Evolutionary conservation across 768 basidiomycete species (phyloP).

Genomic region (Lentinula sp.): DNA sequence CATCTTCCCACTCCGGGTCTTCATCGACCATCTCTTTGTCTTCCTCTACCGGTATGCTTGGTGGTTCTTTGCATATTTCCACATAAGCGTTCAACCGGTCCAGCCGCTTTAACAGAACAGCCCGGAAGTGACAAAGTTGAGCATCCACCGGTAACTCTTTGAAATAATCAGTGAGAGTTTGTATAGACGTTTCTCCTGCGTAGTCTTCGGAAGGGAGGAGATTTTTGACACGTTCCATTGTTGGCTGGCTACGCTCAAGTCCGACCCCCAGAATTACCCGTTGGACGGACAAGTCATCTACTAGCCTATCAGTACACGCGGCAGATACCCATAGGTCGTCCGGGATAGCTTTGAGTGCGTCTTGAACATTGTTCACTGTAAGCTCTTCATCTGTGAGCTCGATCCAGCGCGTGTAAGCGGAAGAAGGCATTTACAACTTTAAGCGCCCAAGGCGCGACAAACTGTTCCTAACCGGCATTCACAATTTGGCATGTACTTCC

Average conservation of each 20-base stretch:
- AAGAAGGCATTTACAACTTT: constrained; percentile 27
- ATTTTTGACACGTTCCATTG: constrained; percentile 41
- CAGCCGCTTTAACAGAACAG: constrained; percentile 58
- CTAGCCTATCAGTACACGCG: constrained; percentile 64
- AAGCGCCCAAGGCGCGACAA: not conserved
- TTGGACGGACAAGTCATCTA: constrained; percentile 52
- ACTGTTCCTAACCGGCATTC: not conserved
- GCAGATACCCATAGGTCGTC: constrained; percentile 77
- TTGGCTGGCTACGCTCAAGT: constrained; percentile 48
- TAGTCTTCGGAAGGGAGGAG: constrained; percentile 17
- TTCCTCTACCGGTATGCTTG: constrained; percentile 21
- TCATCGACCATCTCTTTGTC: constrained; percentile 38
- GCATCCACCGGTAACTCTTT: constrained; percentile 51
- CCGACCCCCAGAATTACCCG: constrained; percentile 57
- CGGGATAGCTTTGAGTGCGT: constrained; percentile 41
- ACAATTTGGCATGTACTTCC: not conserved
- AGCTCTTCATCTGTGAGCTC: constrained; percentile 51
- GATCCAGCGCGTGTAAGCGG: constrained; percentile 46
- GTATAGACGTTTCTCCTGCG: constrained; percentile 13
- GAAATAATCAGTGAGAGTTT: constrained; percentile 49
- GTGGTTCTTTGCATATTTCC: constrained; percentile 44
- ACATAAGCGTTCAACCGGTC: constrained; percentile 71
- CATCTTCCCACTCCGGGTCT: constrained; percentile 69
- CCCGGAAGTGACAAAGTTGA: constrained; percentile 58
- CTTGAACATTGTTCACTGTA: constrained; percentile 38